Base-by-base conservation (phyloP, 1,139 yeast species). In the Chernovozyma sophiae-reginae region DNA sequence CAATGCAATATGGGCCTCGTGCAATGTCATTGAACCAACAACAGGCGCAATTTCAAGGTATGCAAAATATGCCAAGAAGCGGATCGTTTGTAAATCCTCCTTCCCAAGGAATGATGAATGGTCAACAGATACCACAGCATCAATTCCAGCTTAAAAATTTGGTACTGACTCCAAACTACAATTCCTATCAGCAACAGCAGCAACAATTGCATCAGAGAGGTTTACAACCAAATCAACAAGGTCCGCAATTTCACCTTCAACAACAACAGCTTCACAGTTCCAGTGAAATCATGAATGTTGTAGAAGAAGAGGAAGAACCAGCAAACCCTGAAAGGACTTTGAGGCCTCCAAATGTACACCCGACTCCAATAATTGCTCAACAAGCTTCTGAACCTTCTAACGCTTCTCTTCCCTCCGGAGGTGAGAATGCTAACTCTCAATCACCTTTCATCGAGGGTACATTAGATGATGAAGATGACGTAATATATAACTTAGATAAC, bases 241-340 rank as follows among this genome's bases (percentile, higher is more conserved):
- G 23, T 12, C 13, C 11, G 5, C 22, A 30, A 13, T 7, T 20
- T 17, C 8, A 16, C 23, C 15, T n/a, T 11, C 36, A 31, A 10
- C 34, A 33, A 15, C 12, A 33, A 27, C 42, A 35, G 14, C 48
- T 44, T 27, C 29, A 26, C 25, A 47, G 48, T 17, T 65, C 72
- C 1, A 62, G 52, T 34, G 74, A 69, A 37, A 66, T 72, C 1
- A 46, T 68, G 7, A 63, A 68, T 42, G 72, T 69, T 0, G 56
- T 56, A 2, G 74, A 68, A 44, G 74, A 68, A 48, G 68, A 62
- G 7, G 74, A 68, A 34, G 68, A 62, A 31, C 37, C 37, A 7
- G 12, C 29, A 7, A n/a, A n/a, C n/a, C n/a, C n/a, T n/a, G 23
- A 20, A 25, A 20, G 36, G 23, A 22, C 36, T 15, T 34, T 34